These are phyloP conservation scores for Rutstroemia sp. DNA, from an alignment of 2,329 filamentous ascomycete genomes.

Conservation along the genomic window DNA sequence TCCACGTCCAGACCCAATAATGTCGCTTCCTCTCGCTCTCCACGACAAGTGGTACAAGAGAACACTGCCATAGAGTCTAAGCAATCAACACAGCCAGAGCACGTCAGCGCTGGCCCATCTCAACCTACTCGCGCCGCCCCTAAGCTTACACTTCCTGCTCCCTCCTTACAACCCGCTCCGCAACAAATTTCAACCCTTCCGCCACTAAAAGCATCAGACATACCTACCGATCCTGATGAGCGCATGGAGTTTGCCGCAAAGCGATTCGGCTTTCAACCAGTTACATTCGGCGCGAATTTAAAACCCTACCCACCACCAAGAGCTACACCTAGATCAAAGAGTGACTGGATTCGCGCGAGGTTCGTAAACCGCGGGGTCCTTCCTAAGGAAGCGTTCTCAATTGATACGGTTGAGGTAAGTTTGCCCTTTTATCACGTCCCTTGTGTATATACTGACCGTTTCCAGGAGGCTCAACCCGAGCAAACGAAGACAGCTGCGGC, in stretches of 20 bases:
- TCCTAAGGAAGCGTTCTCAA: too few species aligned
- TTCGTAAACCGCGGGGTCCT: too few species aligned
- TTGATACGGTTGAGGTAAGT: not conserved
- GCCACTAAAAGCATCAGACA: not conserved
- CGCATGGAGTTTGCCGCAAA: not conserved
- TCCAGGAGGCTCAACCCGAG: not conserved
- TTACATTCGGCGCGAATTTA: not conserved
- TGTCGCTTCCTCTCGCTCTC: not conserved
- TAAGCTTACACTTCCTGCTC: not conserved
- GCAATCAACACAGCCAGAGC: not conserved
- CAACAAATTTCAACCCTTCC: not conserved
- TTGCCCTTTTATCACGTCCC: not conserved
- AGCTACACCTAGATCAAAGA: not conserved
- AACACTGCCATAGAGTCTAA: not conserved
- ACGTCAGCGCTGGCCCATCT: not conserved
- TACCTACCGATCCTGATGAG: not conserved
- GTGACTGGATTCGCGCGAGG: too few species aligned
- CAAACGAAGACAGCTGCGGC: conserved; percentile 1
- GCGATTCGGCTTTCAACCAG: not conserved
- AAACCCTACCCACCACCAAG: not conserved
- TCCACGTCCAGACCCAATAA: not conserved
- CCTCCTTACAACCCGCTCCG: not conserved
- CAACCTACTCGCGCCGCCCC: not conserved
- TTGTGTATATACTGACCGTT: not conserved
- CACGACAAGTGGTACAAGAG: not conserved